These are phyloP conservation scores for Suhomyces sp. DNA, from an alignment of 805 yeast genomes.

Conservation along the genomic window DNA sequence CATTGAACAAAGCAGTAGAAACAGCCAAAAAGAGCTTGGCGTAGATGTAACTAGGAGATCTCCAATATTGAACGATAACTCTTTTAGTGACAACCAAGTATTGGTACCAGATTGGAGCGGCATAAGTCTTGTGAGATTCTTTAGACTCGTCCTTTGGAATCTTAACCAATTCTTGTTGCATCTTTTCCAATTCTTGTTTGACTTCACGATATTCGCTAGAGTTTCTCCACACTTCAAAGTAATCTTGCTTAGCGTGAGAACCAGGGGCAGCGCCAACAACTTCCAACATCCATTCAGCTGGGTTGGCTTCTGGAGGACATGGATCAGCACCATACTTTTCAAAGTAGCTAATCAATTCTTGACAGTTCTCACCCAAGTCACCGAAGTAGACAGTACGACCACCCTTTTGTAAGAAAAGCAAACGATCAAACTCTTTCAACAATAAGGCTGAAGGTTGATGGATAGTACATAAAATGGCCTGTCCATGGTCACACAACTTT, in stretches of 20 bases:
- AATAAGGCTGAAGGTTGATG: slow-evolving; percentile 85
- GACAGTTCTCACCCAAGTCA: slow-evolving; percentile 31
- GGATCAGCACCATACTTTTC: slow-evolving; percentile 37
- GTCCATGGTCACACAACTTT: slow-evolving; percentile 40
- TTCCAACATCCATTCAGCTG: slow-evolving; percentile 83
- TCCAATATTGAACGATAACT: slow-evolving; percentile 36
- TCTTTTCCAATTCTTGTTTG: slow-evolving; percentile 53
- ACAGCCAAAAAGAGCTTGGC: slow-evolving; percentile 59
- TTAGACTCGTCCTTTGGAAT: slow-evolving; percentile 19
- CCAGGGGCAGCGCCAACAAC: slow-evolving; percentile 84
- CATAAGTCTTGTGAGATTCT: slow-evolving; percentile 25
- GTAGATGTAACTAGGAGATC: slow-evolving; percentile 40
- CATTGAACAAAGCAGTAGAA: slow-evolving; percentile 57
- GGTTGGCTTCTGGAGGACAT: slow-evolving; percentile 38
- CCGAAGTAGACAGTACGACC: slow-evolving; percentile 48
- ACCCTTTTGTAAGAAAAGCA: slow-evolving; percentile 52
- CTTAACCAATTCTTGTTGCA: slow-evolving; percentile 56
- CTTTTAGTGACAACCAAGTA: slow-evolving; percentile 24
- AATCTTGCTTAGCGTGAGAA: slow-evolving; percentile 68
- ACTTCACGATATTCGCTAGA: slow-evolving; percentile 62
- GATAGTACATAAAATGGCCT: slow-evolving; percentile 53
- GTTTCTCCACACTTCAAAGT: slow-evolving; percentile 71
- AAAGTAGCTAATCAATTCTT: slow-evolving; percentile 30
- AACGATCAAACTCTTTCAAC: slow-evolving; percentile 73
- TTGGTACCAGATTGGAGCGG: slow-evolving; percentile 25